Evolutionary conservation across 108 stramenopile genomes (phyloP).

Genomic region (Bacterosira constricta): DNA sequence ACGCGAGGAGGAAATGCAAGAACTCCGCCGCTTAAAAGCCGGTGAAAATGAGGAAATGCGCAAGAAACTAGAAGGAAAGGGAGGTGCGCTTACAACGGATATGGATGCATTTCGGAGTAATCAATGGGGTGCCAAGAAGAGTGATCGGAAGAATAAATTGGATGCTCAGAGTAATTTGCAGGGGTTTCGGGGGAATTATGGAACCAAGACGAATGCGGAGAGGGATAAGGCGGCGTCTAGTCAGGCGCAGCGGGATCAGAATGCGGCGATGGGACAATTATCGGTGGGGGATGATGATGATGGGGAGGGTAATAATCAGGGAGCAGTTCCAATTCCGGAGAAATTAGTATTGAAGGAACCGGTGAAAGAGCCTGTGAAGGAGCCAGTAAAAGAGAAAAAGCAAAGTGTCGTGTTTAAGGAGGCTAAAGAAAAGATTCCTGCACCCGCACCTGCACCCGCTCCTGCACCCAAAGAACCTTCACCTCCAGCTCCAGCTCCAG

Average conservation of each 20-base stretch:
- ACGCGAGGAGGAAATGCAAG: constrained; percentile 29
- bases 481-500: not conserved
- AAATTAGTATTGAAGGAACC: too few relatives aligned
- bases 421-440: not conserved
- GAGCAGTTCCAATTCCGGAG: too few relatives aligned
- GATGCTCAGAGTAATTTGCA: constrained; percentile 37
- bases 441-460: not conserved
- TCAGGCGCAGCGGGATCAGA: not conserved
- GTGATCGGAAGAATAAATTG: constrained; percentile 32
- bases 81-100: constrained; percentile 22
- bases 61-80: constrained; percentile 14
- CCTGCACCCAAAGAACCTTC: not conserved
- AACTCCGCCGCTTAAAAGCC: constrained; percentile 33
- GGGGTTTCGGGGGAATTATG: constrained; percentile 30
- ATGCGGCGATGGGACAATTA: not conserved
- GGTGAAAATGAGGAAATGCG: constrained; percentile 12
- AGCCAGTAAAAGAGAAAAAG: not conserved
- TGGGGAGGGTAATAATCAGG: not conserved
- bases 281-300: constrained; percentile 7
- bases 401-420: not conserved
- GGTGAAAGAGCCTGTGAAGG: not conserved
- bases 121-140: constrained; percentile 17
- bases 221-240: not conserved
- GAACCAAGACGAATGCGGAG: constrained; percentile 1
- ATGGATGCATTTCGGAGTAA: constrained; percentile 15